Conservation (phyloP, 2,329 filamentous ascomycete genomes). For the Aspergillus brasiliensis region DNA sequence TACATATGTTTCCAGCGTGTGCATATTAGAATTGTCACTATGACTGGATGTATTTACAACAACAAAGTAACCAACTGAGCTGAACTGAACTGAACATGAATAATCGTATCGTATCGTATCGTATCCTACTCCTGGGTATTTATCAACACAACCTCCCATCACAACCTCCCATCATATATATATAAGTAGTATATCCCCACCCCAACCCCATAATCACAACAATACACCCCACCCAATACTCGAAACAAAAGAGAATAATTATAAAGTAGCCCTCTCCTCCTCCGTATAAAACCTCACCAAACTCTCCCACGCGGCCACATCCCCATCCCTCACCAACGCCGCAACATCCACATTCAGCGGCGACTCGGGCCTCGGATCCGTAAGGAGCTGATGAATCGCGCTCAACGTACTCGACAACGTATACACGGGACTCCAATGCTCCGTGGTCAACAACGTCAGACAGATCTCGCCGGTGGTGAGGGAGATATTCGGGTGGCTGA, state of each 20-base stretch:
- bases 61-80: neutral
- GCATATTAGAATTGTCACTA: constrained; percentile 2
- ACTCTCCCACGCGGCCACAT: constrained; percentile 49
- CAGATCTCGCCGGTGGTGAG: constrained; percentile 86
- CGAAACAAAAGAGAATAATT: neutral
- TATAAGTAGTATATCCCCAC: neutral
- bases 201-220: neutral
- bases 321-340: constrained; percentile 47
- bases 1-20: constrained; percentile 8
- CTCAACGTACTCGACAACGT: constrained; percentile 61
- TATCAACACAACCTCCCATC: neutral
- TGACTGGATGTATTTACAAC: no score
- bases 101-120: no score
- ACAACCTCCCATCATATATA: neutral
- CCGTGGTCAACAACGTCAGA: constrained; percentile 74
- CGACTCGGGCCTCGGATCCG: constrained; percentile 48
- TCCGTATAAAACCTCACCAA: constrained; percentile 51
- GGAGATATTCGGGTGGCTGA: constrained; percentile 81
- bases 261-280: constrained; percentile 41
- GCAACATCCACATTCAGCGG: constrained; percentile 54
- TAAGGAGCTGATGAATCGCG: constrained; percentile 51
- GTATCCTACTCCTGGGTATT: no score
- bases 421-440: constrained; percentile 83
- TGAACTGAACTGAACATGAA: no score
- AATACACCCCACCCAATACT: neutral